These are phyloP conservation scores for Elsinoe australis DNA, from an alignment of 2,329 filamentous ascomycete genomes.

Conservation along the genomic window DNA sequence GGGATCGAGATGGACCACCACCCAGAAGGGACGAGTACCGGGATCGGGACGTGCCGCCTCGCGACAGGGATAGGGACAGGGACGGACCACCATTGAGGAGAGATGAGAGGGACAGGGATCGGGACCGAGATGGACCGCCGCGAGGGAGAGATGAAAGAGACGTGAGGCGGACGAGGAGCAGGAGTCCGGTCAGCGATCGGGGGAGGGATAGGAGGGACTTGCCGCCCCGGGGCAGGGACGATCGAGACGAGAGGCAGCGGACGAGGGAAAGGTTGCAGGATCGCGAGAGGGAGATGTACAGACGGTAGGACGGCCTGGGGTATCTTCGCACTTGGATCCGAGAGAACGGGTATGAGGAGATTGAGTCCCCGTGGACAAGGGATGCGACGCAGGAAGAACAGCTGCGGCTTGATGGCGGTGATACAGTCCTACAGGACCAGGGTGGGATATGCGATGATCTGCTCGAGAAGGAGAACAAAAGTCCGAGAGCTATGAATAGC, in stretches of 20 bases:
- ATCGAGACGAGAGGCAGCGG: constrained; percentile 20
- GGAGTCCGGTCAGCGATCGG: constrained; percentile 23
- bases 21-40: constrained; percentile 22
- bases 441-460: no score
- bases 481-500: no score
- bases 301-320: constrained; percentile 17
- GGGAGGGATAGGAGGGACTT: constrained; percentile 19
- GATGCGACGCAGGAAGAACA: neutral
- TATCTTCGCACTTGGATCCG: neutral
- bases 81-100: constrained; percentile 18
- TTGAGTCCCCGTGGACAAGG: no score
- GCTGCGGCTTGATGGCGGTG: no score
- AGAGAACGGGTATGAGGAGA: neutral
- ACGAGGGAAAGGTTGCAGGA: constrained; percentile 30
- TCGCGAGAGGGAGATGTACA: constrained; percentile 32
- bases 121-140: constrained; percentile 19
- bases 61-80: constrained; percentile 22
- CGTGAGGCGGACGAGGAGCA: constrained; percentile 25
- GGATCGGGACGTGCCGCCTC: constrained; percentile 23
- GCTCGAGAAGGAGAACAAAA: no score
- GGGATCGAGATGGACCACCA: constrained; percentile 21
- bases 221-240: constrained; percentile 7
- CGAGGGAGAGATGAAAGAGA: constrained; percentile 15
- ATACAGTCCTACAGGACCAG: no score
- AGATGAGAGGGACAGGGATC: constrained; percentile 20